Percentiles rank a stretch among this genome's conserved stretches.
These are phyloP conservation scores for Trametes pubescens DNA, from an alignment of 1,284 basidiomycete genomes.

Conservation along the genomic window DNA sequence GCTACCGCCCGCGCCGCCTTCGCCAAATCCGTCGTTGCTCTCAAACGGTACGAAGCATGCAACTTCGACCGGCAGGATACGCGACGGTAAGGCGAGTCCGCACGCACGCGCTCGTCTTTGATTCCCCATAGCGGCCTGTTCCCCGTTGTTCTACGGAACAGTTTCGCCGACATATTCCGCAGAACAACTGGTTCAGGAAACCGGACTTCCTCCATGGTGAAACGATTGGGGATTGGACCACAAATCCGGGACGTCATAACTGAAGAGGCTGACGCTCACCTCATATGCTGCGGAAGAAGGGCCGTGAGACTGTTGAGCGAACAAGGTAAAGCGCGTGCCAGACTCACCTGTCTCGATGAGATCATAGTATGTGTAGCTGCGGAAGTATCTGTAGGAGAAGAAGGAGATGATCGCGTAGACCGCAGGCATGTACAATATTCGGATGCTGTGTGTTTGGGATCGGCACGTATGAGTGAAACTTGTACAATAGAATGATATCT, in stretches of 20 bases:
- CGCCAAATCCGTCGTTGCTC: too few species aligned
- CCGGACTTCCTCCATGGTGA: too few species aligned
- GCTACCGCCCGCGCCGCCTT: too few species aligned
- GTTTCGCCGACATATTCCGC: too few species aligned
- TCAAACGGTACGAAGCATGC: too few species aligned
- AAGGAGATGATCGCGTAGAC: slow-evolving; percentile 89
- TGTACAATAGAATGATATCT: background rate
- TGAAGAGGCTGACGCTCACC: slow-evolving; percentile 39
- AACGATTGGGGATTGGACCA: background rate
- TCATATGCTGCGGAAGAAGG: slow-evolving; percentile 50
- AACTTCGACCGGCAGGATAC: too few species aligned
- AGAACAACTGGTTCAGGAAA: too few species aligned
- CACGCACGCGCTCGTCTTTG: too few species aligned
- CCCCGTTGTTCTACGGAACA: too few species aligned
- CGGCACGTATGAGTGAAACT: background rate
- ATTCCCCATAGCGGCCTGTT: too few species aligned
- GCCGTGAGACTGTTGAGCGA: slow-evolving; percentile 13
- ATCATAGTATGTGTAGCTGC: slow-evolving; percentile 83
- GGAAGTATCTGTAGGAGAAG: slow-evolving; percentile 87
- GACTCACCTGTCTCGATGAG: slow-evolving; percentile 73
- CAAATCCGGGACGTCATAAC: background rate
- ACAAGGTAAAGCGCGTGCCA: slow-evolving; percentile 32
- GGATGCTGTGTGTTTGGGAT: slow-evolving; percentile 53
- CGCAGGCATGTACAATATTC: slow-evolving; percentile 83
- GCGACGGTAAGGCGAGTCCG: too few species aligned